phyloP scores from a whole-genome alignment of 176 grass and related monocot genomes.

The Oryza longistaminata region DNA sequence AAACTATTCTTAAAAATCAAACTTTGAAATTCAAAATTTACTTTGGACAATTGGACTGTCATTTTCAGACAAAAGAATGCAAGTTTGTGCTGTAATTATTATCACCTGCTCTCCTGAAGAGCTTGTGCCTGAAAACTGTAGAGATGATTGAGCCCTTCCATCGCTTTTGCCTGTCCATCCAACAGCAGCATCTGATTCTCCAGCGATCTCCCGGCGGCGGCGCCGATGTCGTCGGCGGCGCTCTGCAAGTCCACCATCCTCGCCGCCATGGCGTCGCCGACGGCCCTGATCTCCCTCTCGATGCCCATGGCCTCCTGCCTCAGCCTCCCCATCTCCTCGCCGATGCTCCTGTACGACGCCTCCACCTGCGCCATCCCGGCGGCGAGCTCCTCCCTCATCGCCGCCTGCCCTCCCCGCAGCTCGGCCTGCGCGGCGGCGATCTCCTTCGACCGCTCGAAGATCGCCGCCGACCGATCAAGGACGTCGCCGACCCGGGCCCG shows the following conservation, averaged over 20 bases:
- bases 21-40: background rate
- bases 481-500: constrained; percentile 46
- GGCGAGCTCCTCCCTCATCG: constrained; percentile 47
- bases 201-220: constrained; percentile 38
- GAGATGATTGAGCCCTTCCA: constrained; percentile 45
- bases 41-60: no score
- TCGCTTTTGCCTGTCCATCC: constrained; percentile 44
- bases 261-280: constrained; percentile 53
- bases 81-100: background rate
- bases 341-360: constrained; percentile 50
- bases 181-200: constrained; percentile 61
- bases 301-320: constrained; percentile 42
- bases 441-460: constrained; percentile 45
- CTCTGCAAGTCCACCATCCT: constrained; percentile 55
- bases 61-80: background rate
- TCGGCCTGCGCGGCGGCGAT: constrained; percentile 51
- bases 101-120: constrained; percentile 61
- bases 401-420: constrained; percentile 53
- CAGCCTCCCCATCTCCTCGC: constrained; percentile 48
- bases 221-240: constrained; percentile 56
- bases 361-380: constrained; percentile 49
- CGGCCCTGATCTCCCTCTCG: constrained; percentile 45
- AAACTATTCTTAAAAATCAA: background rate
- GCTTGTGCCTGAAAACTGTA: constrained; percentile 45
- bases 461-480: constrained; percentile 45